A percentile compares a stretch with the other conserved stretches of the same genome.
These are phyloP conservation scores for Geotrichum reessii DNA, from an alignment of 1,139 yeast genomes.

Conservation along the genomic window DNA sequence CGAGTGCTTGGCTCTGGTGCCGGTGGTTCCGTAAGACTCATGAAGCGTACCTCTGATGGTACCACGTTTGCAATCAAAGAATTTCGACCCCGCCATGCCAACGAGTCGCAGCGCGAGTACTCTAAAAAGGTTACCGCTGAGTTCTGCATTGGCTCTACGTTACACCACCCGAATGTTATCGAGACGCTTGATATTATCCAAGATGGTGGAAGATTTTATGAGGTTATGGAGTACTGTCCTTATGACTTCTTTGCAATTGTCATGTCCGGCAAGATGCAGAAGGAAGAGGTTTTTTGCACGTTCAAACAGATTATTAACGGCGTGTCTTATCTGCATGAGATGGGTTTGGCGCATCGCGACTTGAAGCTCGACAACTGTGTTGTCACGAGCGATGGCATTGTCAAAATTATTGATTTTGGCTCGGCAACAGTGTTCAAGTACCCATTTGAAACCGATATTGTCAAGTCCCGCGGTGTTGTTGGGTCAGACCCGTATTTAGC, in stretches of 20 bases:
- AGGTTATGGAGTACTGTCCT: conserved; percentile 97
- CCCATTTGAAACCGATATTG: conserved; percentile 75
- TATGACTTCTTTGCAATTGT: conserved; percentile 95
- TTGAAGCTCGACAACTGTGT: conserved; percentile 93
- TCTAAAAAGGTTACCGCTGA: conserved; percentile 95
- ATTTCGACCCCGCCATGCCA: conserved; percentile 77
- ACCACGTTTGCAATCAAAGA: conserved; percentile 95
- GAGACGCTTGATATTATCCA: conserved; percentile 89
- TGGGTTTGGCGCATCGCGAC: conserved; percentile 95
- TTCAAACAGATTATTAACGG: conserved; percentile 83
- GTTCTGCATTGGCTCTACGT: conserved; percentile 92
- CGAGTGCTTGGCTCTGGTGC: conserved; percentile 94
- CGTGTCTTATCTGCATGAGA: conserved; percentile 69
- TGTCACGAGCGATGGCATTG: conserved; percentile 74
- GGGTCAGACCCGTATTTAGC: conserved; percentile 98
- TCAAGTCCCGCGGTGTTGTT: conserved; percentile 85
- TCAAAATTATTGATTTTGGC: conserved; percentile 93
- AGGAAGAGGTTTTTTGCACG: conserved; percentile 81
- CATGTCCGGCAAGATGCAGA: conserved; percentile 90
- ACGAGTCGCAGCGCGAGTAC: conserved; percentile 83
- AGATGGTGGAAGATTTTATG: conserved; percentile 80
- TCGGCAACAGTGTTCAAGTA: conserved; percentile 91
- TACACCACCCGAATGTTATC: conserved; percentile 89
- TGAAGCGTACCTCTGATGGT: conserved; percentile 73
- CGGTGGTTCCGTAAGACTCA: conserved; percentile 90